Conservation (phyloP, 345 rosid genomes). For the Noccaea caerulescens region DNA sequence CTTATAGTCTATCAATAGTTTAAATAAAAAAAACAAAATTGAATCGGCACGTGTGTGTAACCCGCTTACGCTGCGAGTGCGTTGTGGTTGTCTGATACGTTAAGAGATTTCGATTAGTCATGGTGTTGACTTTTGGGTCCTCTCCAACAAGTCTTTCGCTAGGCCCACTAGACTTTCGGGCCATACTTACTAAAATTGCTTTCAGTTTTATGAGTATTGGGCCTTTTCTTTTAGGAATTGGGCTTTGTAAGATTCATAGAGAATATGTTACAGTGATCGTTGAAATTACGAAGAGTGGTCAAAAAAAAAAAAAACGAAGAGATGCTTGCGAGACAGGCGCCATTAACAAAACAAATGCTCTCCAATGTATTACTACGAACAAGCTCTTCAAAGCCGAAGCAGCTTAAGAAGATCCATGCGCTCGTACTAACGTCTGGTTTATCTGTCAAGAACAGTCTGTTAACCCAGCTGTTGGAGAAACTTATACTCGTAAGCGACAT, state of each 20-base stretch:
- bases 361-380: constrained; percentile 42
- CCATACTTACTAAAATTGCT: neutral
- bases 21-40: no score
- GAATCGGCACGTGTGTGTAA: no score
- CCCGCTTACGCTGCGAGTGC: no score
- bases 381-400: constrained; percentile 44
- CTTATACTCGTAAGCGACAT: constrained; percentile 41
- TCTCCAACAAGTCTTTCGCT: neutral
- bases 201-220: neutral
- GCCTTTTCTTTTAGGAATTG: neutral
- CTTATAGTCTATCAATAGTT: neutral
- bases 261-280: neutral
- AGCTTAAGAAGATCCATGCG: constrained; percentile 50
- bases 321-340: constrained; percentile 38
- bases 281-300: neutral
- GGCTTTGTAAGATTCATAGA: neutral
- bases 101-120: neutral
- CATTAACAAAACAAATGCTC: constrained; percentile 47
- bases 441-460: constrained; percentile 54
- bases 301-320: neutral
- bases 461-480: constrained; percentile 44
- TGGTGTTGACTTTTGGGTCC: neutral
- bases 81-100: no score
- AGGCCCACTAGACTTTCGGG: neutral
- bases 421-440: constrained; percentile 48